These are phyloP conservation scores for Boletus tomentosulus DNA, from an alignment of 768 basidiomycete genomes.

Conservation along the genomic window DNA sequence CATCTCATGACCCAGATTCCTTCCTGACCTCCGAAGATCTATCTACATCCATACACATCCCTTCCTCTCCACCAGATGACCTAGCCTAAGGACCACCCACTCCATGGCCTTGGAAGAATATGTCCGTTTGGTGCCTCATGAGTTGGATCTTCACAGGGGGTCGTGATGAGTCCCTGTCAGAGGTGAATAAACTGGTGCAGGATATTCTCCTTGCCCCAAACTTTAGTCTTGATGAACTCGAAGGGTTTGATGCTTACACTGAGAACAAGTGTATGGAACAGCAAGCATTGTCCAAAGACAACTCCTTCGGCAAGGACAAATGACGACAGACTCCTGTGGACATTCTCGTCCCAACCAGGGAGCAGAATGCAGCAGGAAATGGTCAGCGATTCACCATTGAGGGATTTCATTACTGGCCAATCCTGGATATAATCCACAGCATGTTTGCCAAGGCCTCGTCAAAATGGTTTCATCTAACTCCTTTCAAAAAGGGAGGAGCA, in stretches of 20 bases:
- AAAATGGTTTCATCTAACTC: too few species aligned
- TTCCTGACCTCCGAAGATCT: not conserved
- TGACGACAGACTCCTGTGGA: not conserved
- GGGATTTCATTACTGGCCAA: conserved; percentile 23
- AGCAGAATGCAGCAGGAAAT: not conserved
- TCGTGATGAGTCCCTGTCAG: not conserved
- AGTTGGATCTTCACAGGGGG: conserved; percentile 2
- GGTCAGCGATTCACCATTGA: conserved; percentile 22
- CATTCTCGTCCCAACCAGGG: not conserved
- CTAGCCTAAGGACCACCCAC: not conserved
- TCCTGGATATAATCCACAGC: conserved; percentile 11
- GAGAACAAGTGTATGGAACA: not conserved
- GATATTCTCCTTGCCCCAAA: conserved; percentile 1
- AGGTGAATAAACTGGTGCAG: not conserved
- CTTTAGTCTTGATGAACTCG: conserved; percentile 2
- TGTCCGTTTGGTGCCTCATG: conserved; percentile 7
- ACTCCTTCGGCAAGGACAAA: not conserved
- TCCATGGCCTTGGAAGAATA: conserved; percentile 16
- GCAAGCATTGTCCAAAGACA: not conserved
- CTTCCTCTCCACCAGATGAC: not conserved
- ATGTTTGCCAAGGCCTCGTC: conserved; percentile 5
- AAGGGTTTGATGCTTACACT: not conserved
- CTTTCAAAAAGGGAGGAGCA: too few species aligned
- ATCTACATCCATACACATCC: too few species aligned
- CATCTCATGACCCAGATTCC: not conserved